A percentile compares a stretch with the other conserved stretches of the same genome.
Conservation (phyloP, 75 land plant species). For the Cupressus sempervirens region DNA sequence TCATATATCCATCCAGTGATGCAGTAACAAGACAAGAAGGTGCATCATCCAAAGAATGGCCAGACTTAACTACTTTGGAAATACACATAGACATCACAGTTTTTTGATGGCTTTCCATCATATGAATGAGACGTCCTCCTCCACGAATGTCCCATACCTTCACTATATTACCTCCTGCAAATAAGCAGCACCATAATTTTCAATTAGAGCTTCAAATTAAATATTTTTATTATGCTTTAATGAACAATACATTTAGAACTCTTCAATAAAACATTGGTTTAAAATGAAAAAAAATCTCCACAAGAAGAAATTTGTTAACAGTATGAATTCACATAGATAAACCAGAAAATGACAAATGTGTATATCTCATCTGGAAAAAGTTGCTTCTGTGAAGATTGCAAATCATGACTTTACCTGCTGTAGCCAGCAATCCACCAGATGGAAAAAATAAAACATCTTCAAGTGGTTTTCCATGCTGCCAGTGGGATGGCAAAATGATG, state of each 20-base stretch:
- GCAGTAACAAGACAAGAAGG: conserved; percentile 68
- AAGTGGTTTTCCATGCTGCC: conserved; percentile 72
- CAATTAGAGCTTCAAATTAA: background rate
- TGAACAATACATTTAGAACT: background rate
- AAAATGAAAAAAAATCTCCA: background rate
- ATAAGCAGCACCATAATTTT: background rate
- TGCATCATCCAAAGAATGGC: conserved; percentile 18
- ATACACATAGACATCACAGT: conserved; percentile 72
- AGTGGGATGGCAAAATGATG: background rate
- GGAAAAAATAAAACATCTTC: conserved; percentile 81
- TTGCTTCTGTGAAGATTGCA: background rate
- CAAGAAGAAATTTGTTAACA: background rate
- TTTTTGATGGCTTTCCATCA: conserved; percentile 84
- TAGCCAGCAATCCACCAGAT: conserved; percentile 87
- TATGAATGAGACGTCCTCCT: conserved; percentile 71
- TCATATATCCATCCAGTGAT: conserved; percentile 85
- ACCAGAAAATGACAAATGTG: background rate
- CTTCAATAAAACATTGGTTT: background rate
- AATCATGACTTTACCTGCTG: conserved; percentile 40
- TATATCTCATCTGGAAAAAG: background rate
- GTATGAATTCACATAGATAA: background rate
- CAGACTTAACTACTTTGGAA: conserved; percentile 34
- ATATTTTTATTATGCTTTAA: background rate
- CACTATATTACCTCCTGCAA: conserved; percentile 67
- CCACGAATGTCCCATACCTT: conserved; percentile 94